Conservation (phyloP, 139 green algal genomes). For the Microglena sp. region DNA sequence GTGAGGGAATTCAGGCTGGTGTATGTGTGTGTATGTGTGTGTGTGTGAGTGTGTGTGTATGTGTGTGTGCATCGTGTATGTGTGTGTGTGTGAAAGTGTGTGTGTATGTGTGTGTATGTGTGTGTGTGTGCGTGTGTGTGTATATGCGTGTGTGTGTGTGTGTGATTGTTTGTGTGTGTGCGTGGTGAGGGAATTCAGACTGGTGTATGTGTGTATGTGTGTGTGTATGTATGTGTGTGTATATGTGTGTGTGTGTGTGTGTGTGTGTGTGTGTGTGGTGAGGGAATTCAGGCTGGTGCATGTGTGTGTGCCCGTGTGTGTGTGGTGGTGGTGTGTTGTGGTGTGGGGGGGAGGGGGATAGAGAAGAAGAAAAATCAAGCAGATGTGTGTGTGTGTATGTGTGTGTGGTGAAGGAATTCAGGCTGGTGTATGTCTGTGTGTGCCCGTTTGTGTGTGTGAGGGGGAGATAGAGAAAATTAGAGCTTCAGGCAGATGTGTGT, state of each 20-base stretch:
- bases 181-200: background rate
- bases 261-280: conserved; percentile 7
- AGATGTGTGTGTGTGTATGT: background rate
- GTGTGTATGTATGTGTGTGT: conserved; percentile 9
- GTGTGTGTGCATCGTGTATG: background rate
- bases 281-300: conserved; percentile 36
- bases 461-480: no score
- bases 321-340: background rate
- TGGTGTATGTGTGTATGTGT: conserved; percentile 1
- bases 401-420: background rate
- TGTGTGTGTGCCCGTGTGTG: background rate
- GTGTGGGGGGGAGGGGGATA: no score
- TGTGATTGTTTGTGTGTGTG: conserved; percentile 1
- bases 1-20: background rate
- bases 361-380: no score
- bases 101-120: conserved; percentile 1
- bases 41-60: conserved; percentile 1
- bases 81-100: background rate
- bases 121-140: conserved; percentile 1
- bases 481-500: background rate
- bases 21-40: conserved; percentile 1
- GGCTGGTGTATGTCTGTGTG: background rate
- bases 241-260: conserved; percentile 7
- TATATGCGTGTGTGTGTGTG: background rate
- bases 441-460: background rate